Conservation (phyloP, 2,329 filamentous ascomycete genomes). For the Botrytis hyacinthi region DNA sequence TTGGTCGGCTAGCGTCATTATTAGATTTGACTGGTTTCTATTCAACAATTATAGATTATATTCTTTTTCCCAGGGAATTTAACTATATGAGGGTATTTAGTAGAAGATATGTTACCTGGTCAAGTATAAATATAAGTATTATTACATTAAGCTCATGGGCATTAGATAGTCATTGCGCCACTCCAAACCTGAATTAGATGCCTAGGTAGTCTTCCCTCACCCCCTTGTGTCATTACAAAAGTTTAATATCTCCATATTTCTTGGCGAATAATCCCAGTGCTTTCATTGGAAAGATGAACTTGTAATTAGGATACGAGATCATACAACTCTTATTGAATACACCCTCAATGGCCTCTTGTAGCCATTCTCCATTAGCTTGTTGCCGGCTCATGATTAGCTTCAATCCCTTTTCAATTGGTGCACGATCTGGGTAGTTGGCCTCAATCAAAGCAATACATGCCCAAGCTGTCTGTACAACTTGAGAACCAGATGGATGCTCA, state of each 20-base stretch:
- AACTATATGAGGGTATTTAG: neutral
- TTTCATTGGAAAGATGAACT: constrained; percentile 92
- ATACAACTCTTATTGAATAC: constrained; percentile 99
- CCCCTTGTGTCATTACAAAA: constrained; percentile 21
- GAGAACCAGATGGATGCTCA: constrained; percentile 71
- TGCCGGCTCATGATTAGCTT: constrained; percentile 82
- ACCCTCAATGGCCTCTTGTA: constrained; percentile 92
- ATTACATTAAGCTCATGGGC: neutral
- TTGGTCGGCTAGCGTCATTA: neutral
- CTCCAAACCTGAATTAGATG: neutral
- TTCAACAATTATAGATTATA: neutral
- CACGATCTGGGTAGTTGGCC: constrained; percentile 73
- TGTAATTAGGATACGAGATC: constrained; percentile 99
- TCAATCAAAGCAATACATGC: constrained; percentile 79
- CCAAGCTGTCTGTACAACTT: constrained; percentile 96
- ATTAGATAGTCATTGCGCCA: neutral
- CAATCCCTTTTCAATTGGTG: constrained; percentile 70
- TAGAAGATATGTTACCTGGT: neutral
- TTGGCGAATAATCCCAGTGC: constrained; percentile 75
- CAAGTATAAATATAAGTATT: neutral
- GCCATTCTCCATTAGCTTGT: constrained; percentile 86
- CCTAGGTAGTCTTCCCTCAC: neutral
- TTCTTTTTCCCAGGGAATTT: neutral
- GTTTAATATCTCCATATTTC: constrained; percentile 33
- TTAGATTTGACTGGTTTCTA: too few species aligned